Conservation (phyloP, 2,329 filamentous ascomycete species). For the Talaromyces pinophilus region DNA sequence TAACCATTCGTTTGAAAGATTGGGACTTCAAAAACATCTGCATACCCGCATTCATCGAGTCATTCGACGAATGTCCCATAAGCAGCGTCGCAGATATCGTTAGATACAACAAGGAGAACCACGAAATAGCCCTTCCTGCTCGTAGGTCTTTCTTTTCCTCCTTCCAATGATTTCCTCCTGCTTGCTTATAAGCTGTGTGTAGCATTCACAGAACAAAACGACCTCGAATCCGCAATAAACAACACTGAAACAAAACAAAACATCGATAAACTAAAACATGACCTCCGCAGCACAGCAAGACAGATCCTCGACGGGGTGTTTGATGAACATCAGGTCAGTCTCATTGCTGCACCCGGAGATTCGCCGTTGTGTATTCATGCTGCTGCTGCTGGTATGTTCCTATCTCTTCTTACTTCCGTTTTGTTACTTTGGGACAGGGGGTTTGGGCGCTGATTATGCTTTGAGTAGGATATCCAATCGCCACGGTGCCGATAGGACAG, state of each 20-base stretch:
- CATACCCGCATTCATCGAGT: neutral
- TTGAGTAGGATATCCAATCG: constrained; percentile 30
- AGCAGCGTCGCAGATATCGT: neutral
- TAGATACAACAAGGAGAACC: neutral
- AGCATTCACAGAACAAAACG: constrained; percentile 2
- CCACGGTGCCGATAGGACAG: constrained; percentile 31
- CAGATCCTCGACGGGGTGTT: neutral
- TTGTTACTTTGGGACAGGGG: neutral
- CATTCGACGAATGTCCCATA: neutral
- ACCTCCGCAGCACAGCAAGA: neutral
- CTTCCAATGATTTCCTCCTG: neutral
- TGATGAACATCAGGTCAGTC: neutral
- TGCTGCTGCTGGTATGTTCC: neutral
- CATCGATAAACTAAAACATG: neutral
- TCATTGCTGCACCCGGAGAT: neutral
- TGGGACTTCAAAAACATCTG: neutral
- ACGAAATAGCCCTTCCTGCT: neutral
- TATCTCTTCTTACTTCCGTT: neutral
- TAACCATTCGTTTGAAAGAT: neutral
- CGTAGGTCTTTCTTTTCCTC: neutral
- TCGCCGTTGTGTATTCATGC: neutral
- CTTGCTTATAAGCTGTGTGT: neutral
- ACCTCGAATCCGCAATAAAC: neutral
- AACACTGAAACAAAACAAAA: neutral
- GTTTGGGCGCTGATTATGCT: neutral